Evolutionary conservation across 2,329 filamentous ascomycete species (phyloP), one percentile per base, ranked within the genome.

Genomic region (Fusarium illudens): DNA sequence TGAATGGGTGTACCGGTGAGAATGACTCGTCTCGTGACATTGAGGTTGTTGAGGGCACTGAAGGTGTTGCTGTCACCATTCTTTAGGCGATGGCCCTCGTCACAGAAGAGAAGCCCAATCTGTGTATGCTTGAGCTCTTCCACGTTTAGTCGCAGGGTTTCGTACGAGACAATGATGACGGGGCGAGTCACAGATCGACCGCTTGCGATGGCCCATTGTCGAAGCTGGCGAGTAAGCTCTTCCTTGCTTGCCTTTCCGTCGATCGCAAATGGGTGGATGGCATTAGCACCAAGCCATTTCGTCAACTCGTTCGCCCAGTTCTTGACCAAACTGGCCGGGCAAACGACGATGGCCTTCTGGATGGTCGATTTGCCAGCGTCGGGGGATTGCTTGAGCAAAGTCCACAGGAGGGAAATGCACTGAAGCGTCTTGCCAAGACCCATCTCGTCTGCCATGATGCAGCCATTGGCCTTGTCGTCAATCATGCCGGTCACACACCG

Each of bases 401-500:
- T 99, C 96, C 96, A 99, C 84, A 99, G 90, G 51, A 99, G 86
- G 1, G 96, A 88, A 74, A 99, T 99, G 79, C 96, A 99, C 83
- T 99, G 96, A 42, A 99, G 81, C 17, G 96, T 99, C 82, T 99
- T 99, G 59, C 96, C 96, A 29, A 99, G 83, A 72, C 96, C 96
- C 96, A 99, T 99, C 77, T 97, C 96, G 77, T 99, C 96, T 55
- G 96, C 96, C 96, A 99, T 99, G 77, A 99, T 99, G 80, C 96
- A 99, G 3, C 96, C 96, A 78, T 97, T 92, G 50, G 96, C 96
- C 73, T 95, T 95, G 34, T 91, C 87, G 73, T 98, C 96, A 58
- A 98, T 92, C 85, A 98, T 86, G n/a, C 96, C 96, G 2, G 95
- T 98, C 6, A 96, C 94, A 75, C 93, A 97, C 70, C 89, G 88